Evolutionary conservation across 2,329 filamentous ascomycete species (phyloP).

Genomic region (Alternaria panax): DNA sequence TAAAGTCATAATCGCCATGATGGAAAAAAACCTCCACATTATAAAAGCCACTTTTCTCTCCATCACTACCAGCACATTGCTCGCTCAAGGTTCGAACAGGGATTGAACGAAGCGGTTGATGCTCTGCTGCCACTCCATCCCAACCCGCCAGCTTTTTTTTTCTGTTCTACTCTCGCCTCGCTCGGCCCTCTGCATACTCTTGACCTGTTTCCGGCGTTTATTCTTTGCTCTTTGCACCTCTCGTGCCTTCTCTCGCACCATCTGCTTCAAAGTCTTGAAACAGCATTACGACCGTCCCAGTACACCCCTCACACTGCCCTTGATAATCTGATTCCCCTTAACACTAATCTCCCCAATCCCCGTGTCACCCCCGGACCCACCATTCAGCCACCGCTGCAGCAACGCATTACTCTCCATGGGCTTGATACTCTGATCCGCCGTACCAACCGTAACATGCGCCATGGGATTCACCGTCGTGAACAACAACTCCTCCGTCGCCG

Average conservation of each 20-base stretch:
- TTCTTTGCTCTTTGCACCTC: background rate
- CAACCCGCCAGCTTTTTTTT: no score
- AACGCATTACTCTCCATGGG: conserved; percentile 94
- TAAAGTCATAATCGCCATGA: background rate
- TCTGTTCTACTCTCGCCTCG: no score
- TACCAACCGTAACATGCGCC: conserved; percentile 90
- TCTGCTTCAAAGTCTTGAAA: no score
- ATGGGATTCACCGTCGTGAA: conserved; percentile 75
- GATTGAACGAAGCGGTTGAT: no score
- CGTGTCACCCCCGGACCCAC: conserved; percentile 59
- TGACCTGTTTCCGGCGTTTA: background rate
- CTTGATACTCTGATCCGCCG: conserved; percentile 75
- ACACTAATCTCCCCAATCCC: conserved; percentile 64
- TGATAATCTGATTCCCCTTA: conserved; percentile 62
- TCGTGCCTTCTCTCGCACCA: background rate
- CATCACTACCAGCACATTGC: no score
- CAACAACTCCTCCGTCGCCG: conserved; percentile 56
- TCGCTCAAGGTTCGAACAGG: no score
- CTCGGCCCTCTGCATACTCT: no score
- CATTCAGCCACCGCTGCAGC: conserved; percentile 75
- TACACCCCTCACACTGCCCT: conserved; percentile 61
- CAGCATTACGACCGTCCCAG: conserved; percentile 42
- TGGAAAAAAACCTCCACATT: background rate
- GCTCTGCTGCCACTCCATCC: no score
- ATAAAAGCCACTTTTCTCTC: no score